Conservation (phyloP, 2,329 filamentous ascomycete species). For the Xylogone sp. region DNA sequence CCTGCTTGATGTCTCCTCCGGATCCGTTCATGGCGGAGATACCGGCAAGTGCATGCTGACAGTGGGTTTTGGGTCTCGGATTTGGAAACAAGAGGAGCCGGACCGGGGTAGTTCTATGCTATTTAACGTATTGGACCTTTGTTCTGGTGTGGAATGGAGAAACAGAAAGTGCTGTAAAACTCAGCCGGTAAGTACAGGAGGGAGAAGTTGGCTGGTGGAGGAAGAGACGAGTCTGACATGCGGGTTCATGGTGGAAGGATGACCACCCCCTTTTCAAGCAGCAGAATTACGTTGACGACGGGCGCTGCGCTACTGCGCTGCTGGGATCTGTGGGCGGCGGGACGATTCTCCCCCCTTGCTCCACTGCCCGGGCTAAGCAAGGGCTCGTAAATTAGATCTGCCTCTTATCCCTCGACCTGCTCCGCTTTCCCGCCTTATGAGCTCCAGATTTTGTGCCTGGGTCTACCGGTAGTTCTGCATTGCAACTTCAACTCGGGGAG, state of each 20-base stretch:
- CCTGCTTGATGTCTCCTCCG: constrained; percentile 12
- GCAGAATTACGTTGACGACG: background rate
- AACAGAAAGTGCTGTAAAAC: background rate
- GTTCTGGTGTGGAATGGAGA: background rate
- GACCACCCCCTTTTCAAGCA: background rate
- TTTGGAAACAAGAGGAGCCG: background rate
- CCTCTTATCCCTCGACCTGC: background rate
- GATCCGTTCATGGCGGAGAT: constrained; percentile 24
- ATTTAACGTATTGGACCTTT: background rate
- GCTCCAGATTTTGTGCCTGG: too few relatives aligned
- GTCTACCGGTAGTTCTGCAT: too few relatives aligned
- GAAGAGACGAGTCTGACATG: background rate
- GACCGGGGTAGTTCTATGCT: background rate
- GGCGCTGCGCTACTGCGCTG: background rate
- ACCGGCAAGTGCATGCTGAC: constrained; percentile 21
- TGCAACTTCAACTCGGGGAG: too few relatives aligned
- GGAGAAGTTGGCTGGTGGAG: background rate
- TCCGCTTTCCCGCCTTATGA: too few relatives aligned
- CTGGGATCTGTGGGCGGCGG: background rate
- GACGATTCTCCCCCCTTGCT: background rate
- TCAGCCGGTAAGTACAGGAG: background rate
- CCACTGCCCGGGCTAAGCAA: background rate
- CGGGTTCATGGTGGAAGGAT: background rate
- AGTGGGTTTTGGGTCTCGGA: background rate
- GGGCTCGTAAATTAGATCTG: background rate